These are phyloP conservation scores for Afroboletus lepidellus DNA, from an alignment of 1,284 basidiomycete species.

Conservation along the genomic window DNA sequence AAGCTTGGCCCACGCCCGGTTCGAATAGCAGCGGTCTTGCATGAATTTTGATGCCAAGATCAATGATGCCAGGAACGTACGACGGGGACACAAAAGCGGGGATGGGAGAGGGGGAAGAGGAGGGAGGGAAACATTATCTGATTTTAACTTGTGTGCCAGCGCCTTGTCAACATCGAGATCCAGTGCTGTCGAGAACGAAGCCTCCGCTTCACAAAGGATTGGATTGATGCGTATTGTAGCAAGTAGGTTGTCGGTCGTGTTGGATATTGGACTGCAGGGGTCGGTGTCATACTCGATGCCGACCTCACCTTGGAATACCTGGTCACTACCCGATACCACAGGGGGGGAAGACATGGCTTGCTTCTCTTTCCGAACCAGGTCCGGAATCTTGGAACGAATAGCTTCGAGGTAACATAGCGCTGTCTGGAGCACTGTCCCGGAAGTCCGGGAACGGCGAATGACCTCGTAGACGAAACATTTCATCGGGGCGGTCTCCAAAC, in stretches of 20 bases:
- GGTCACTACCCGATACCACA: conserved; percentile 41
- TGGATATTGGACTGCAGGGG: conserved; percentile 4
- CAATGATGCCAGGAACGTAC: conserved; percentile 84
- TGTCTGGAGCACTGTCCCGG: conserved; percentile 71
- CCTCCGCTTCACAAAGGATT: conserved; percentile 4
- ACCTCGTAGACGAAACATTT: conserved; percentile 77
- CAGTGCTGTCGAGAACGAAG: conserved; percentile 9
- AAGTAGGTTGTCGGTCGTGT: conserved; percentile 29
- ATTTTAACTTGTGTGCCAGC: conserved; percentile 20
- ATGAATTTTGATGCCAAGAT: conserved; percentile 91
- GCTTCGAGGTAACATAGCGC: conserved; percentile 79
- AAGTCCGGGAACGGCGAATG: conserved; percentile 70
- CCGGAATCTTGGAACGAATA: conserved; percentile 62
- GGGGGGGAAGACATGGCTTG: conserved; percentile 40
- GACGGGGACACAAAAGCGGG: conserved; percentile 81
- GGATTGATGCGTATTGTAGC: conserved; percentile 41
- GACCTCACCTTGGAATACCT: conserved; percentile 48
- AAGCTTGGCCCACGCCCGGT: conserved; percentile 88
- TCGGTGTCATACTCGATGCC: conserved; percentile 27
- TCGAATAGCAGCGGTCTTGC: conserved; percentile 91
- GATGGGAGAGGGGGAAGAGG: conserved; percentile 61
- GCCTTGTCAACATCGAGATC: conserved; percentile 17
- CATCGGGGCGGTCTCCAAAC: conserved; percentile 51
- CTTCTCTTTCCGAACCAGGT: conserved; percentile 53
- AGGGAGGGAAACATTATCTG: conserved; percentile 29